These are phyloP conservation scores for Blastobotrys buckinghamii DNA, from an alignment of 1,139 yeast genomes.

Conservation along the genomic window DNA sequence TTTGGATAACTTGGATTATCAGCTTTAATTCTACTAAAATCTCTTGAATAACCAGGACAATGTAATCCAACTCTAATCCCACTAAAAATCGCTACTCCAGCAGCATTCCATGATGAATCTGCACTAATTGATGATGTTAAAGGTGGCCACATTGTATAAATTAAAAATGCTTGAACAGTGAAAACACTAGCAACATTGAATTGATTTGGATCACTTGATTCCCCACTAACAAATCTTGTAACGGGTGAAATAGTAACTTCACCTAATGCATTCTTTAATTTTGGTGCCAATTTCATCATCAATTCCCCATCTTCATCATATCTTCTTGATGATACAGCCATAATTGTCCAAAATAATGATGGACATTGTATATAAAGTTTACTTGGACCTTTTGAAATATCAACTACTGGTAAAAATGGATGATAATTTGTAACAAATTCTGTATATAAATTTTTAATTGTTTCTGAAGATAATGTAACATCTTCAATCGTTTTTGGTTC, in stretches of 20 bases:
- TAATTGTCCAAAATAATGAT: conserved; percentile 87
- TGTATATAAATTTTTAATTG: conserved; percentile 56
- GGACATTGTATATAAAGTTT: conserved; percentile 73
- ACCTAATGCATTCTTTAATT: conserved; percentile 70
- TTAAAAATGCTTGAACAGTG: conserved; percentile 85
- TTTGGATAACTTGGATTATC: conserved; percentile 35
- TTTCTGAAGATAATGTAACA: conserved; percentile 52
- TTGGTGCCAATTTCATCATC: conserved; percentile 52
- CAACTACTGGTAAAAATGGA: conserved; percentile 82
- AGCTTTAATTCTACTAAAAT: conserved; percentile 41
- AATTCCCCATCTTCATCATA: conserved; percentile 40
- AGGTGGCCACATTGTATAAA: conserved; percentile 95
- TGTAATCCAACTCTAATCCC: conserved; percentile 90
- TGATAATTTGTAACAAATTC: conserved; percentile 77
- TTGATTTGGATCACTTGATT: conserved; percentile 56
- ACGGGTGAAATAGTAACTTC: conserved; percentile 89
- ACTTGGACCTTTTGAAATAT: conserved; percentile 75
- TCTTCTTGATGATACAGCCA: conserved; percentile 74
- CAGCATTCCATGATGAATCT: conserved; percentile 91
- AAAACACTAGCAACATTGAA: conserved; percentile 89
- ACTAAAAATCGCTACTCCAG: conserved; percentile 85
- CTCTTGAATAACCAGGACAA: conserved; percentile 57
- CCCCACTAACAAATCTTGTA: conserved; percentile 65
- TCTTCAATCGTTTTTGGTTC: conserved; percentile 64
- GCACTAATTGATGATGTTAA: conserved; percentile 89